Conservation (phyloP, 495 filamentous ascomycete species). For the Tricharina praecox region DNA sequence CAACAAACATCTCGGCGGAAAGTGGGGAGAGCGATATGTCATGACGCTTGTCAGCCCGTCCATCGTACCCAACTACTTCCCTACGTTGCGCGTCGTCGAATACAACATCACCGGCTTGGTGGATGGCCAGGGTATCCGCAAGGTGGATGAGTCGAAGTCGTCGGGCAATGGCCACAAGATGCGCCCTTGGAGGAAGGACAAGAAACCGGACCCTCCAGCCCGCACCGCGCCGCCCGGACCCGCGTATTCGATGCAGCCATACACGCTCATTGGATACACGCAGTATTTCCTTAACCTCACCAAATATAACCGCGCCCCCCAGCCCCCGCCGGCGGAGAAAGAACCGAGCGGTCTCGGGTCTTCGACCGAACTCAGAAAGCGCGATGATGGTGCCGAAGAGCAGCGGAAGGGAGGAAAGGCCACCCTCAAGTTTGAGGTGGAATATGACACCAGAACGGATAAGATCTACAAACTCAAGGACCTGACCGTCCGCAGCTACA, state of each 20-base stretch:
- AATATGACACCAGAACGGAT: conserved; percentile 70
- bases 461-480: conserved; percentile 59
- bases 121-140: conserved; percentile 2
- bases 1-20: conserved; percentile 52
- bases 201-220: conserved; percentile 55
- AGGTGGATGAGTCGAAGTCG: conserved; percentile 8
- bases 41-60: conserved; percentile 65
- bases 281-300: conserved; percentile 94
- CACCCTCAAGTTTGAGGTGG: conserved; percentile 59
- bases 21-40: conserved; percentile 71
- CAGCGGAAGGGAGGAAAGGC: conserved; percentile 35
- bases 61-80: conserved; percentile 85
- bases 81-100: conserved; percentile 67
- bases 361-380: conserved; percentile 23
- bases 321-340: conserved; percentile 3
- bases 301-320: conserved; percentile 41
- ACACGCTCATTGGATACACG: conserved; percentile 58
- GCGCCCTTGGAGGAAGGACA: conserved; percentile 39
- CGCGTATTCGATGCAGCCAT: conserved; percentile 72
- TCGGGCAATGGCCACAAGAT: conserved; percentile 31
- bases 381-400: conserved; percentile 39
- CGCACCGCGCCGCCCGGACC: conserved; percentile 64
- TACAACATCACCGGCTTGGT: conserved; percentile 75
- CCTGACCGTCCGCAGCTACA: conserved; percentile 65
- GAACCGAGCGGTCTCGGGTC: not conserved